Evolutionary conservation across 2,329 filamentous ascomycete genomes (phyloP), one percentile per base, ranked within the genome.

Genomic region (Penicillium sp.): DNA sequence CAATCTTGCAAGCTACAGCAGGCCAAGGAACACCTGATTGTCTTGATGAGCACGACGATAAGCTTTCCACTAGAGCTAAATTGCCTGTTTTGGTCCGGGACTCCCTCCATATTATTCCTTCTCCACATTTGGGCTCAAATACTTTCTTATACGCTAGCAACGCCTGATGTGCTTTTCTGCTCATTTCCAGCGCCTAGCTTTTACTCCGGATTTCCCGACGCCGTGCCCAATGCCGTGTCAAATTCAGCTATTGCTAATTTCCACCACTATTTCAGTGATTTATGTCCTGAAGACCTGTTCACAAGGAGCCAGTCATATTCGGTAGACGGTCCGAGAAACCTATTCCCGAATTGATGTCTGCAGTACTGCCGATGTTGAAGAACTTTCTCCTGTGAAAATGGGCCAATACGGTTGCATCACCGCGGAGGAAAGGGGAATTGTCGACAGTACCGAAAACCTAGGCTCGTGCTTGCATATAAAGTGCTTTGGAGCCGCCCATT

Each of bases 21-120:
- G 30, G 6, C 50, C 9, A 37, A n/a, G n/a, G 4, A 37, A 37
- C 49, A 37, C 13, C 30, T 37, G 30, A 7, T 53, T 53, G 2
- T 13, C 40, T 44, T 17, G 50, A 51, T 6, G 40, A 17, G 17
- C 40, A 33, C 30, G 24, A 37, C 28, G 9, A n/a, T 49, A 26
- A 28, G 40, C 35, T 55, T 58, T 38, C 55, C 26, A 44, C 13
- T 37, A 17, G 30, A 53, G 42, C 56, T 28, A 15, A 24, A 53
- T 53, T 62, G 30, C 60, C 60, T 35, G 22, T 60, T 63, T 58
- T 17, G 54, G 49, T 50, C 40, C 58, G 61, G 61, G 17, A 47
- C 26, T 26, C 28, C 6, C 61, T 60, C 61, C 61, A 60, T 62
- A 56, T 47, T 42, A 40, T 37, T 12, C 4, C 40, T 49, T 45